phyloP scores from a whole-genome alignment of 495 filamentous ascomycete genomes.

The Niebla homalea region DNA sequence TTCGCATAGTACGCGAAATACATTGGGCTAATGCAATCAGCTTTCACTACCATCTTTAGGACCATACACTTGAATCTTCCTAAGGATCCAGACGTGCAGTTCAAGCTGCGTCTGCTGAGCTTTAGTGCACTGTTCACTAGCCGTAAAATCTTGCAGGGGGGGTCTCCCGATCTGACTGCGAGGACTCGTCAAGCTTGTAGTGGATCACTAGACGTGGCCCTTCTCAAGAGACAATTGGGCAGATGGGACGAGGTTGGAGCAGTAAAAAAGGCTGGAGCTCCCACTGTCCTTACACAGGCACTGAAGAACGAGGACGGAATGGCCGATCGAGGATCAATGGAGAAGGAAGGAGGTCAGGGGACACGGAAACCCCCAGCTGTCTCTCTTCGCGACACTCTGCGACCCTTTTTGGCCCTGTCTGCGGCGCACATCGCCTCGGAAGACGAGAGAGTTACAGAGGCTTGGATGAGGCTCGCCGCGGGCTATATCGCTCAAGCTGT shows the following conservation, averaged over 20 bases:
- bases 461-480: slow-evolving; percentile 32
- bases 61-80: slow-evolving; percentile 16
- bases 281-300: no score
- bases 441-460: slow-evolving; percentile 9
- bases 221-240: no score
- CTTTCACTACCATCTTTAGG: slow-evolving; percentile 24
- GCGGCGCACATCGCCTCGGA: slow-evolving; percentile 16
- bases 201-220: no score
- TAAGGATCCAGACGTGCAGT: slow-evolving; percentile 12
- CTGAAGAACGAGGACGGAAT: no score
- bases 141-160: slow-evolving; percentile 3
- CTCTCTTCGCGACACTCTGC: slow-evolving; percentile 29
- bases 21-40: not conserved
- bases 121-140: slow-evolving; percentile 23
- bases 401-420: slow-evolving; percentile 37
- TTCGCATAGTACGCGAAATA: not conserved
- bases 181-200: not conserved
- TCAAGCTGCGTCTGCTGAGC: slow-evolving; percentile 24
- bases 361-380: no score
- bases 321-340: no score
- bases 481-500: slow-evolving; percentile 38
- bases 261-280: no score
- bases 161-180: not conserved
- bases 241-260: no score
- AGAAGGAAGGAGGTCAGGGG: no score